These are phyloP conservation scores for Oxytropis ochrocephala DNA, from an alignment of 306 rosid genomes.

Conservation along the genomic window DNA sequence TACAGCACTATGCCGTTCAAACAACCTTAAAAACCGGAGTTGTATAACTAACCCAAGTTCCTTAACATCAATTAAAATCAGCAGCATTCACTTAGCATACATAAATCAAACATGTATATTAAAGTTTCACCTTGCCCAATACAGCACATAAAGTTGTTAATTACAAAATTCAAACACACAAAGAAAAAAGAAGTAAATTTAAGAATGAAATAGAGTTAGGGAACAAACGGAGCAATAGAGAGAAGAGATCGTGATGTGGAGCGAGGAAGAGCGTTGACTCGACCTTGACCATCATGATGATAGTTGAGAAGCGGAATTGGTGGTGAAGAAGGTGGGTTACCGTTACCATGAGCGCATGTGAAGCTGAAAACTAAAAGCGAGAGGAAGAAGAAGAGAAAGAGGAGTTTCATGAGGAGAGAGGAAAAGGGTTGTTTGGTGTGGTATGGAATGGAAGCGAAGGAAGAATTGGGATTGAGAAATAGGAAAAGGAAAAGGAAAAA, in stretches of 20 bases:
- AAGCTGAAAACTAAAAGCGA: neutral
- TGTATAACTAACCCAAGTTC: neutral
- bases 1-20: neutral
- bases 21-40: neutral
- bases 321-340: neutral
- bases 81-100: neutral
- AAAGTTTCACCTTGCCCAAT: neutral
- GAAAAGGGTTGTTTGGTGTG: neutral
- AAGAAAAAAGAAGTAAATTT: neutral
- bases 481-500: neutral
- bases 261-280: slow-evolving; percentile 11
- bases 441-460: neutral
- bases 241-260: slow-evolving; percentile 42
- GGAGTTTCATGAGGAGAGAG: slow-evolving; percentile 20
- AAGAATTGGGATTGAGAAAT: neutral
- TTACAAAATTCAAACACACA: too few species aligned
- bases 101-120: neutral
- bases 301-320: neutral
- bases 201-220: neutral
- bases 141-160: too few species aligned
- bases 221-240: slow-evolving; percentile 43
- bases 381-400: neutral
- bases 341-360: neutral
- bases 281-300: neutral
- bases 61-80: neutral